A percentile compares a stretch with the other conserved stretches of the same genome.
Evolutionary conservation across 2,329 filamentous ascomycete species (phyloP).

Genomic region (Paracorniculantispora psalliotae): DNA sequence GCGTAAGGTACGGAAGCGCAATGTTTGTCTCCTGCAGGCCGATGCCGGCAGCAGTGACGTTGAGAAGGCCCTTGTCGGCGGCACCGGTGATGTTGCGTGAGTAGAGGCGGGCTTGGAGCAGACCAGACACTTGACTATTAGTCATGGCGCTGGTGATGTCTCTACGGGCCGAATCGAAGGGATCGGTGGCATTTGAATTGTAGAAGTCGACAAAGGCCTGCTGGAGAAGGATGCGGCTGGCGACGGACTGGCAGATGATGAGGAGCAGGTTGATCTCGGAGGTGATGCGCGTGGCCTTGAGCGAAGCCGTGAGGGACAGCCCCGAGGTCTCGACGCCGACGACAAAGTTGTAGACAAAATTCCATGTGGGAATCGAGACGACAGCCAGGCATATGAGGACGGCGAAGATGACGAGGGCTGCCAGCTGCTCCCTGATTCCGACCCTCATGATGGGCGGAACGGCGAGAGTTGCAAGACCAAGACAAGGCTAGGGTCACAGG

Average conservation of each 20-base stretch:
- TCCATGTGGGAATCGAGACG: constrained; percentile 72
- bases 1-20: constrained; percentile 54
- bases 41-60: constrained; percentile 51
- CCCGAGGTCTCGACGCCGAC: constrained; percentile 50
- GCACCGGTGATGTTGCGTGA: constrained; percentile 59
- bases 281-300: constrained; percentile 78
- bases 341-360: constrained; percentile 54
- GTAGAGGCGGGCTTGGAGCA: constrained; percentile 69
- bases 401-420: constrained; percentile 69
- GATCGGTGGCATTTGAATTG: constrained; percentile 48
- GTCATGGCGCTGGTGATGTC: constrained; percentile 70
- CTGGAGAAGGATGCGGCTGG: constrained; percentile 61
- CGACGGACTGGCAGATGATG: constrained; percentile 66
- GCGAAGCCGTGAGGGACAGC: constrained; percentile 72
- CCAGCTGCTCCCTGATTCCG: constrained; percentile 83
- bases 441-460: constrained; percentile 61
- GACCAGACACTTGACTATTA: constrained; percentile 49
- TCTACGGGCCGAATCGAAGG: constrained; percentile 54
- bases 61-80: constrained; percentile 52
- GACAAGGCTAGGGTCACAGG: neutral
- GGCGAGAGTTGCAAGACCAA: neutral
- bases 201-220: constrained; percentile 48
- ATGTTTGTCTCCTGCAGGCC: constrained; percentile 37
- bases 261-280: constrained; percentile 76
- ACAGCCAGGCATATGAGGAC: constrained; percentile 72